Conservation (phyloP, 305 asterid species). For the Fraxinus velutina region DNA sequence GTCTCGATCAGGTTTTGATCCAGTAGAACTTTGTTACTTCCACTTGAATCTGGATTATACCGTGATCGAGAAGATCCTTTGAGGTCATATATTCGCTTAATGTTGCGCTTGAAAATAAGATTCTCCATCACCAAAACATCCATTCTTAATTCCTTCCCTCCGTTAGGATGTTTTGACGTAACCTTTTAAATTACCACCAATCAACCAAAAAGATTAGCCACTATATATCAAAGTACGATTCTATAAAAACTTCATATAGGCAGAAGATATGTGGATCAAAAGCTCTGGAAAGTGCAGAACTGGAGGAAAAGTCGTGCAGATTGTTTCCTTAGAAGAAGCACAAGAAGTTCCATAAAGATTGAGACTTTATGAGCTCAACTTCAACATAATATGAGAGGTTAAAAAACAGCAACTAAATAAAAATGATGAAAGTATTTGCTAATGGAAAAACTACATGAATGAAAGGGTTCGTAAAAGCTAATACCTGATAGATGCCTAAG, state of each 20-base stretch:
- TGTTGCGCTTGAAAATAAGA: slow-evolving; percentile 69
- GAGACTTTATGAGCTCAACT: not conserved
- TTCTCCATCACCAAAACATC: slow-evolving; percentile 94
- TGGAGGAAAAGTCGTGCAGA: not conserved
- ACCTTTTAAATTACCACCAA: slow-evolving; percentile 42
- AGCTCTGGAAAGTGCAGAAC: slow-evolving; percentile 10
- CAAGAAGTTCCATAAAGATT: not conserved
- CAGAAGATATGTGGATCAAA: not conserved
- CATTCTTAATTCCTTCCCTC: slow-evolving; percentile 77
- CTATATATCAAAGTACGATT: not conserved
- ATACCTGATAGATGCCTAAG: slow-evolving; percentile 91
- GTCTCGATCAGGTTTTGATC: slow-evolving; percentile 84
- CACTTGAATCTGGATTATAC: slow-evolving; percentile 85
- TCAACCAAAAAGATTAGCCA: slow-evolving; percentile 20
- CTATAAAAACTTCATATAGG: not conserved
- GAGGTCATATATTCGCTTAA: slow-evolving; percentile 69
- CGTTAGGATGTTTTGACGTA: slow-evolving; percentile 63
- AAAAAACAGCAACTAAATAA: not conserved
- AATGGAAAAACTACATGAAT: not conserved
- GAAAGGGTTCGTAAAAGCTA: slow-evolving; percentile 1
- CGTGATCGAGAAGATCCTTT: slow-evolving; percentile 87
- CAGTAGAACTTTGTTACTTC: slow-evolving; percentile 80
- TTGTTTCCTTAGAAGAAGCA: not conserved
- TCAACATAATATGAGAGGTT: slow-evolving; percentile 1
- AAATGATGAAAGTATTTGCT: not conserved